Evolutionary conservation across 108 stramenopile species (phyloP), one percentile per base, ranked within the genome.

Genomic region (Nitzschia inconspicua): DNA sequence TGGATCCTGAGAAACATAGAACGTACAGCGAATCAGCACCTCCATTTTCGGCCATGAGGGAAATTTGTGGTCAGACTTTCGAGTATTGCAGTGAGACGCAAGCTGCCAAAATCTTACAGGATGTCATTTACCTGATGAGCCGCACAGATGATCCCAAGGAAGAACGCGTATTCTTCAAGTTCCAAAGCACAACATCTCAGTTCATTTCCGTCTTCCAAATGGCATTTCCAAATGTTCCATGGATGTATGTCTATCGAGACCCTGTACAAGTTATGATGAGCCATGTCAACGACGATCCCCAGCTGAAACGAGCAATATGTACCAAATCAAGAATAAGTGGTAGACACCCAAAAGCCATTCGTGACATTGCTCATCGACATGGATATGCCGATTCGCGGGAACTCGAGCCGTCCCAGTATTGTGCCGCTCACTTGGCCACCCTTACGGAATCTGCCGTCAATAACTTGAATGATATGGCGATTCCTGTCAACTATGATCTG

Each of bases 231-330:
- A 57, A 85, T 18, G 83, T 84, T 6, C 95, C 96, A 0, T 98
- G 95, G 95, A 82, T 94, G 22, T 97, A 88, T 66, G 73, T 98
- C 36, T 95, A 92, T 64, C 72, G 98, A 23, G 88, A 97, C n/a
- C 96, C 96, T 8, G 89, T 95, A 3, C 88, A 97, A 74, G 90
- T 94, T 25, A 91, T 98, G 83, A 89, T 94, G 87, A 81, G 79
- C 65, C 93, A 94, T 29, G 41, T 59, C 57, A 72, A 72, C 46
- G 70, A 72, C 42, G 70, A 70, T 56, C 60, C 60, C 1, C 5
- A 20, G 23, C 31, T 54, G 47, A 72, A 60, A 42, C 20, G 28
- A 0, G 89, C 88, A 59, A 79, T 80, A 35, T 86, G 89, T 50
- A 70, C 84, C 1, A 66, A 71, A 46, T 63, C 57, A 26, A 72